These are phyloP conservation scores for Pseudonitzschia delicatissima DNA, from an alignment of 108 stramenopile genomes.

Conservation along the genomic window DNA sequence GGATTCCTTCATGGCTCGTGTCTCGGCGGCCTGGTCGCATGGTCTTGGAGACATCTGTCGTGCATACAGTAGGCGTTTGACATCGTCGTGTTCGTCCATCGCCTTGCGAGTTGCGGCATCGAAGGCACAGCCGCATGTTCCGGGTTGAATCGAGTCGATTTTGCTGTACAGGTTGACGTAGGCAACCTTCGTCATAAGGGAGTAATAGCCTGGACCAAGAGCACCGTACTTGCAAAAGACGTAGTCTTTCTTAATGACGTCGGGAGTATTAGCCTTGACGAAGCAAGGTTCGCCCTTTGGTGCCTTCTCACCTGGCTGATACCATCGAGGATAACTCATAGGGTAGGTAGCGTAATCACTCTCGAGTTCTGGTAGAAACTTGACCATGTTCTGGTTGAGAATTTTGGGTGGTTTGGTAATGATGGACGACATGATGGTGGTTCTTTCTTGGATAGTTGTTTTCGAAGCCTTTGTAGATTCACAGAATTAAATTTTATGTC, in stretches of 20 bases:
- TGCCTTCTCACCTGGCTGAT: conserved; percentile 3
- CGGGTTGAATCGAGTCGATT: not conserved
- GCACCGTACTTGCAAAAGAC: conserved; percentile 10
- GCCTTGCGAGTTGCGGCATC: not conserved
- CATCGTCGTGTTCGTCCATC: conserved; percentile 13
- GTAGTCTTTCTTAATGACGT: conserved; percentile 5
- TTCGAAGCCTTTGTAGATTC: too few relatives aligned
- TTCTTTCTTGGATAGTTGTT: not conserved
- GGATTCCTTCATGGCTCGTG: conserved; percentile 6
- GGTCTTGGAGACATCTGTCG: conserved; percentile 13
- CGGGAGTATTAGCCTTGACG: not conserved
- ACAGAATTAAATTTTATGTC: too few relatives aligned
- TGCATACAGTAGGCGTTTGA: conserved; percentile 9
- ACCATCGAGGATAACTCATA: conserved; percentile 18
- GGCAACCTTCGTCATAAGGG: not conserved
- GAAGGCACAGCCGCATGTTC: not conserved
- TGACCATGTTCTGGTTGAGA: not conserved
- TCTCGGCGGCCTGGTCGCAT: conserved; percentile 9
- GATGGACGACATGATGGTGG: not conserved
- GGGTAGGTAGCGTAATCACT: conserved; percentile 18
- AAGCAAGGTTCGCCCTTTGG: conserved; percentile 30
- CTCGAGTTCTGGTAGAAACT: conserved; percentile 19
- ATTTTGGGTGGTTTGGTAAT: not conserved
- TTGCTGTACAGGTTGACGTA: conserved; percentile 8
- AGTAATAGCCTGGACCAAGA: conserved; percentile 16